Evolutionary conservation across 805 yeast genomes (phyloP).

Genomic region (Candida endomychidarum): DNA sequence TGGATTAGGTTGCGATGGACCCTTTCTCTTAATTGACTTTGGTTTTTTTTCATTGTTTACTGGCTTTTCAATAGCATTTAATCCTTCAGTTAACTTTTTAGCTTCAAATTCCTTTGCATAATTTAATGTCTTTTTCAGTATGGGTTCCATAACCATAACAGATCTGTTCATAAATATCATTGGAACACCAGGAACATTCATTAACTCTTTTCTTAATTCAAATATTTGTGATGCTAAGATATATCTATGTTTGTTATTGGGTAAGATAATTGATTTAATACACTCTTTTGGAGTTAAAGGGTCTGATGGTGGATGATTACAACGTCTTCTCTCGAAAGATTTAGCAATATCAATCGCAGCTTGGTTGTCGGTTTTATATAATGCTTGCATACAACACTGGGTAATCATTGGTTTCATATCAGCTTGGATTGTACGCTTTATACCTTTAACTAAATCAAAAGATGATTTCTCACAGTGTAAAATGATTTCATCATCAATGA

Average conservation of each 20-base stretch:
- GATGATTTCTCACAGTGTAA: slow-evolving; percentile 63
- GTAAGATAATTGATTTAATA: slow-evolving; percentile 63
- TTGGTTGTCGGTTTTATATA: slow-evolving; percentile 72
- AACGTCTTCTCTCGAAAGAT: slow-evolving; percentile 84
- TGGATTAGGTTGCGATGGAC: slow-evolving; percentile 87
- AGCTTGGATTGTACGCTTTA: slow-evolving; percentile 78
- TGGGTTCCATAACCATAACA: slow-evolving; percentile 95
- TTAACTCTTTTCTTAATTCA: slow-evolving; percentile 62
- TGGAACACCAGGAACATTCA: slow-evolving; percentile 88
- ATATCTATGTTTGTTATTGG: slow-evolving; percentile 87
- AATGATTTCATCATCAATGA: slow-evolving; percentile 80
- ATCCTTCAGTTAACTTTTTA: slow-evolving; percentile 71
- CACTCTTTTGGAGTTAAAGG: slow-evolving; percentile 73
- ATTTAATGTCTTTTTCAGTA: slow-evolving; percentile 63
- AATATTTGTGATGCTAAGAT: slow-evolving; percentile 83
- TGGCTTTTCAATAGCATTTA: slow-evolving; percentile 60
- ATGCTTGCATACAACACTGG: slow-evolving; percentile 89
- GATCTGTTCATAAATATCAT: slow-evolving; percentile 82
- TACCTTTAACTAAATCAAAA: slow-evolving; percentile 78
- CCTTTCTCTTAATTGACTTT: slow-evolving; percentile 52
- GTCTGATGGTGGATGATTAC: slow-evolving; percentile 73
- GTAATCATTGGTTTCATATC: slow-evolving; percentile 89
- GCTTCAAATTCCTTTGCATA: slow-evolving; percentile 51
- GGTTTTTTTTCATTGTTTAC: slow-evolving; percentile 17
- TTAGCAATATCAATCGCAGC: slow-evolving; percentile 81